phyloP scores from a whole-genome alignment of 192 early-diverging fungal genomes.

The Kappamyces sp. region DNA sequence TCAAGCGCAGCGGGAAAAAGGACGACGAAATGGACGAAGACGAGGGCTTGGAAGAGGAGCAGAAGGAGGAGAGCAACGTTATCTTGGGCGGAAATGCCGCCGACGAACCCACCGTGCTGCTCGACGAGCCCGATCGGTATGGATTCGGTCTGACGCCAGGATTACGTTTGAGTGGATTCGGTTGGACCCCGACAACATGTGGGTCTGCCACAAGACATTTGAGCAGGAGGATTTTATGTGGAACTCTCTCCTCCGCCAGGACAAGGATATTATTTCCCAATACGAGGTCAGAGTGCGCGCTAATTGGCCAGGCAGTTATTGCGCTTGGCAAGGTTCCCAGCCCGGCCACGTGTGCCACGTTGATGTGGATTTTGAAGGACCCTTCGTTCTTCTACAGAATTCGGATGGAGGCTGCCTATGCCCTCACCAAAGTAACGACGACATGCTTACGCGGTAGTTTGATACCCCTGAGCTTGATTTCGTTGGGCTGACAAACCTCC shows the following conservation, averaged over 20 bases:
- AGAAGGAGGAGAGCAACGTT: conserved; percentile 37
- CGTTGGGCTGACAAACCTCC: conserved; percentile 67
- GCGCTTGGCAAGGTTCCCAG: conserved; percentile 60
- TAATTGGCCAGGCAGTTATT: conserved; percentile 50
- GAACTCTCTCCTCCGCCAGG: conserved; percentile 83
- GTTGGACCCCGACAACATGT: conserved; percentile 89
- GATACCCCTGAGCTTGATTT: conserved; percentile 50
- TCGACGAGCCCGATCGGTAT: conserved; percentile 16
- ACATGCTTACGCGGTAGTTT: conserved; percentile 24
- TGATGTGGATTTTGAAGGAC: conserved; percentile 74
- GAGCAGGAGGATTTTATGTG: conserved; percentile 94
- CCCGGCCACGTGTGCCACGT: conserved; percentile 57
- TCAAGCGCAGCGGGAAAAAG: conserved; percentile 42
- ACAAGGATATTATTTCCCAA: conserved; percentile 88
- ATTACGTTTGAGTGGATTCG: conserved; percentile 94
- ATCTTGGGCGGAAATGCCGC: conserved; percentile 61
- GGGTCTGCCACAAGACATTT: conserved; percentile 82
- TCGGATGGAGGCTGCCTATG: conserved; percentile 70
- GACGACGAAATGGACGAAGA: conserved; percentile 39
- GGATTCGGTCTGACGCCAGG: conserved; percentile 11
- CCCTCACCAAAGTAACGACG: conserved; percentile 48
- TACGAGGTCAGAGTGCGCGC: conserved; percentile 54
- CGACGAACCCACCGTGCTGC: background rate
- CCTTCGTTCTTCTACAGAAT: conserved; percentile 78
- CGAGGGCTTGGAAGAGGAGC: conserved; percentile 33